These are phyloP conservation scores for Solanum lycopersicoides DNA, from an alignment of 257 asterid genomes.

Conservation along the genomic window DNA sequence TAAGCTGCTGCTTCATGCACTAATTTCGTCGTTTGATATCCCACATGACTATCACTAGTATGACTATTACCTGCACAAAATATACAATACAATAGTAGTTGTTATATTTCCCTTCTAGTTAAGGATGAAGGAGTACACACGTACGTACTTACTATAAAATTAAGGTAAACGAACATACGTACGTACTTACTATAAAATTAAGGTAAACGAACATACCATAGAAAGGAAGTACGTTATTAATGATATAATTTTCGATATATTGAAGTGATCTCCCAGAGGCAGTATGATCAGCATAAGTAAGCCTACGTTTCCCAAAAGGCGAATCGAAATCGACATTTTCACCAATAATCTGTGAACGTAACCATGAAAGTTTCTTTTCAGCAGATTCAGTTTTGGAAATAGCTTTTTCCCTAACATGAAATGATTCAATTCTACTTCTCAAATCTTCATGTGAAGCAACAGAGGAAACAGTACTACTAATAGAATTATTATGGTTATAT, in stretches of 20 bases:
- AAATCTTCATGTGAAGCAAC: background rate
- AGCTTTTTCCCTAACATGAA: background rate
- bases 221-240: slow-evolving; percentile 28
- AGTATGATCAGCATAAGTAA: slow-evolving; percentile 51
- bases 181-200: too few relatives aligned
- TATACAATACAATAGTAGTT: background rate
- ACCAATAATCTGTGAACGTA: slow-evolving; percentile 22
- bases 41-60: slow-evolving; percentile 43
- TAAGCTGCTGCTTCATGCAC: slow-evolving; percentile 25
- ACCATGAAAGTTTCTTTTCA: background rate
- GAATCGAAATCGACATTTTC: slow-evolving; percentile 20
- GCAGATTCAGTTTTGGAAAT: background rate
- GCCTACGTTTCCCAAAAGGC: slow-evolving; percentile 39
- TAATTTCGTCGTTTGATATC: slow-evolving; percentile 21
- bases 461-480: background rate
- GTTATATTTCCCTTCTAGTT: background rate
- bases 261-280: slow-evolving; percentile 48
- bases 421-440: background rate
- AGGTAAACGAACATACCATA: slow-evolving; percentile 18
- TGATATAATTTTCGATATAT: slow-evolving; percentile 28
- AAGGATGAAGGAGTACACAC: background rate
- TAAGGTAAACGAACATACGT: background rate
- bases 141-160: background rate
- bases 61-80: slow-evolving; percentile 17
- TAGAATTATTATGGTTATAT: background rate